Conservation (phyloP, 805 yeast genomes). For the Metschnikowia henanensis region DNA sequence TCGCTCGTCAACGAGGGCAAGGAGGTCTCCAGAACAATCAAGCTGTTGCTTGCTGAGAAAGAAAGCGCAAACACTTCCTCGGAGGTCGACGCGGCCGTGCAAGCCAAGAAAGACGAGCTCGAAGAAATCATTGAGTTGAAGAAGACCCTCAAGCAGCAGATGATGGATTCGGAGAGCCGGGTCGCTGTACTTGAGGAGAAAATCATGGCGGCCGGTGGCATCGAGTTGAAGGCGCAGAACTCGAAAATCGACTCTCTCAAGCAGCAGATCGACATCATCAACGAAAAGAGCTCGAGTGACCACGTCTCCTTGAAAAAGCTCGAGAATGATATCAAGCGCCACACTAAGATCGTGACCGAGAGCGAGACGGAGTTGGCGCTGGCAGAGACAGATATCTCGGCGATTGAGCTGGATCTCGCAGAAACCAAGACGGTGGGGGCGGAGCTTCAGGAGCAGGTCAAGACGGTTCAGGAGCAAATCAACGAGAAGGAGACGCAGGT, state of each 20-base stretch:
- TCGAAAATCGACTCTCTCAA: slow-evolving; percentile 76
- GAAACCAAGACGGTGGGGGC: slow-evolving; percentile 8
- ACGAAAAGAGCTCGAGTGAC: slow-evolving; percentile 56
- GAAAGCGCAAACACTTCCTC: slow-evolving; percentile 27
- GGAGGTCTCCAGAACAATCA: slow-evolving; percentile 44
- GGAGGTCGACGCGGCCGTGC: slow-evolving; percentile 41
- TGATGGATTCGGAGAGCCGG: slow-evolving; percentile 53
- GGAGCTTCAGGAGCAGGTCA: slow-evolving; percentile 27
- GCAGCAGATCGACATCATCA: slow-evolving; percentile 62
- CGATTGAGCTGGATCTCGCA: slow-evolving; percentile 30
- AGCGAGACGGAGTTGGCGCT: slow-evolving; percentile 45
- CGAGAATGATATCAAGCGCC: slow-evolving; percentile 61
- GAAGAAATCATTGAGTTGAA: slow-evolving; percentile 19
- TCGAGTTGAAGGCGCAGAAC: slow-evolving; percentile 72
- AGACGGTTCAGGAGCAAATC: slow-evolving; percentile 30
- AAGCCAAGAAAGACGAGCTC: slow-evolving; percentile 25
- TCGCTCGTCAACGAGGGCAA: slow-evolving; percentile 54
- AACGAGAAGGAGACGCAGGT: slow-evolving; percentile 42
- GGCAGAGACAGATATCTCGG: slow-evolving; percentile 26
- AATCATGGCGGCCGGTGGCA: slow-evolving; percentile 92
- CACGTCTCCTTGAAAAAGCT: slow-evolving; percentile 57
- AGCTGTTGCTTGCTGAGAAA: slow-evolving; percentile 42
- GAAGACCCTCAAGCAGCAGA: slow-evolving; percentile 47
- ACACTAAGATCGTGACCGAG: slow-evolving; percentile 45
- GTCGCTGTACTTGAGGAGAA: slow-evolving; percentile 67